Percentiles rank a stretch among this genome's conserved stretches.
Evolutionary conservation across 1,284 basidiomycete genomes (phyloP).

Genomic region (Xerocomus amazonicus): DNA sequence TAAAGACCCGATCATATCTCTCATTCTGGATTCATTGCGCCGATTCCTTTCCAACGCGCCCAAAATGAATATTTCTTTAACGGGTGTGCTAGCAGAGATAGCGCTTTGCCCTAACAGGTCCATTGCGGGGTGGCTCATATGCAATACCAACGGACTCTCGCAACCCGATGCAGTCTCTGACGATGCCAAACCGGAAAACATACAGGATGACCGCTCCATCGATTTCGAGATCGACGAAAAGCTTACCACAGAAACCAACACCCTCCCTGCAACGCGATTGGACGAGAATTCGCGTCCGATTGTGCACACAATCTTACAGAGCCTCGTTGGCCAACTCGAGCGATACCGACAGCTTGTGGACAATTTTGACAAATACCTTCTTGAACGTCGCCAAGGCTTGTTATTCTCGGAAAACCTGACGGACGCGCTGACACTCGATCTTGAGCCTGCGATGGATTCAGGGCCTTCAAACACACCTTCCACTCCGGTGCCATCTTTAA

Average conservation of each 20-base stretch:
- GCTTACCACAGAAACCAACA: conserved; percentile 54
- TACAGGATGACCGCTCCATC: conserved; percentile 72
- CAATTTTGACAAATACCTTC: conserved; percentile 81
- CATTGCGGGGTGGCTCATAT: conserved; percentile 84
- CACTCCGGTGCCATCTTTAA: conserved; percentile 23
- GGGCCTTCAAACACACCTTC: conserved; percentile 21
- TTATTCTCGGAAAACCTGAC: conserved; percentile 91
- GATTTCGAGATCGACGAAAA: conserved; percentile 69
- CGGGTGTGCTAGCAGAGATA: conserved; percentile 75
- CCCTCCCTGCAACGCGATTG: conserved; percentile 61
- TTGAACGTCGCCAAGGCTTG: conserved; percentile 85
- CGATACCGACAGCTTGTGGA: conserved; percentile 71
- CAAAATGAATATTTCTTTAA: conserved; percentile 86
- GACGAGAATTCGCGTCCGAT: conserved; percentile 73
- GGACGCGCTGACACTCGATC: conserved; percentile 76
- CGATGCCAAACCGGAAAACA: conserved; percentile 30
- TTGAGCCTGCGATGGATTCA: conserved; percentile 55
- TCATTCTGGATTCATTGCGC: conserved; percentile 67
- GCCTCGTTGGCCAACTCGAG: conserved; percentile 75
- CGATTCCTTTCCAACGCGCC: conserved; percentile 84
- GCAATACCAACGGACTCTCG: conserved; percentile 43
- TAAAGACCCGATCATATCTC: conserved; percentile 72
- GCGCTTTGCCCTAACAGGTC: conserved; percentile 83
- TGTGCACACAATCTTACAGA: conserved; percentile 74
- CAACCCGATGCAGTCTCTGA: conserved; percentile 23